phyloP scores from a whole-genome alignment of 257 asterid species.

The Solanum neorickii region DNA sequence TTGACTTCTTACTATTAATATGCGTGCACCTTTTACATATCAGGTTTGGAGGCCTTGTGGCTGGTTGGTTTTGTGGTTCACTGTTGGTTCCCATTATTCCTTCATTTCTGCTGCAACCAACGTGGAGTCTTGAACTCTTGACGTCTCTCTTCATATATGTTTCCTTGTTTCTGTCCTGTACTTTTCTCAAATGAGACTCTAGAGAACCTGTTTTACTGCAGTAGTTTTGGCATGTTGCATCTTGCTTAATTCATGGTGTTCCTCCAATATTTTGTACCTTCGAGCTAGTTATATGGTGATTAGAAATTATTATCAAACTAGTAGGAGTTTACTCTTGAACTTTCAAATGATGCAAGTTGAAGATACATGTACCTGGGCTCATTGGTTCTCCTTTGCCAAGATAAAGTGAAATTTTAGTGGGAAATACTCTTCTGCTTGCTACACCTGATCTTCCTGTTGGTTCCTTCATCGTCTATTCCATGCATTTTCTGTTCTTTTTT shows the following conservation, averaged over 20 bases:
- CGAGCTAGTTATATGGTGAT: neutral
- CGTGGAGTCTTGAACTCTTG: slow-evolving; percentile 86
- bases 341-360: neutral
- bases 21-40: neutral
- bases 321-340: neutral
- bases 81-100: slow-evolving; percentile 61
- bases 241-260: neutral
- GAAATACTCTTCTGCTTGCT: neutral
- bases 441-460: neutral
- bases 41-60: slow-evolving; percentile 80
- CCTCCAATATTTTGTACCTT: neutral
- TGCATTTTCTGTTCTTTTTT: neutral
- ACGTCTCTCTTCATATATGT: slow-evolving; percentile 71
- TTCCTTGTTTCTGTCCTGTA: slow-evolving; percentile 69
- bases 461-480: neutral
- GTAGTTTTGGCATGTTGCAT: neutral
- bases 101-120: slow-evolving; percentile 61
- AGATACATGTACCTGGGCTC: neutral
- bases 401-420: neutral
- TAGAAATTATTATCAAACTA: neutral
- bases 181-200: slow-evolving; percentile 61
- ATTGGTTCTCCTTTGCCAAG: neutral
- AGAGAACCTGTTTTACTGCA: neutral
- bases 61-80: slow-evolving; percentile 84
- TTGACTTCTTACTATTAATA: neutral